A percentile compares a stretch with the other conserved stretches of the same genome.
Conservation (phyloP, 371 early-diverging fungal species). For the Saksenaea vasiformis region DNA sequence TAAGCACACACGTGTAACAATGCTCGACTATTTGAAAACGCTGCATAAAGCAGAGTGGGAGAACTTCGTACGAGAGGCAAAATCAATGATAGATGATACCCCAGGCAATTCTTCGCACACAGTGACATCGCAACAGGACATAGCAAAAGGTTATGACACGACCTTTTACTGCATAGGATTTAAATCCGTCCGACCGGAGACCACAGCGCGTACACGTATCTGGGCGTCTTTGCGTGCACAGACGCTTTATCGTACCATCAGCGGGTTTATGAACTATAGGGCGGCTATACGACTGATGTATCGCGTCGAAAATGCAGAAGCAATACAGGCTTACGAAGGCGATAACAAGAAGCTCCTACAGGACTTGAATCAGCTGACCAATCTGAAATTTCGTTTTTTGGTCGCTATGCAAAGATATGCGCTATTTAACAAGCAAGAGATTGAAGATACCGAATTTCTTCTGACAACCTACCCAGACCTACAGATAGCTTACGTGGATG, state of each 20-base stretch:
- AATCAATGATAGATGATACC: slow-evolving; percentile 53
- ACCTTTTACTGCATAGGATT: slow-evolving; percentile 85
- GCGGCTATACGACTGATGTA: slow-evolving; percentile 81
- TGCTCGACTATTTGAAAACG: slow-evolving; percentile 84
- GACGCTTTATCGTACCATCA: slow-evolving; percentile 86
- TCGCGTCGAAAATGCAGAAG: slow-evolving; percentile 79
- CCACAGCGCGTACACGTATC: slow-evolving; percentile 82
- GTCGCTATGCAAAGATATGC: slow-evolving; percentile 88
- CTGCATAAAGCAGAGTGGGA: slow-evolving; percentile 87
- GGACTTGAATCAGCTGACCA: slow-evolving; percentile 68
- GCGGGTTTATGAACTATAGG: slow-evolving; percentile 89
- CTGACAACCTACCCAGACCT: slow-evolving; percentile 76
- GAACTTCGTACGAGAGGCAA: slow-evolving; percentile 66
- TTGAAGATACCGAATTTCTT: slow-evolving; percentile 77
- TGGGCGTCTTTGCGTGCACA: slow-evolving; percentile 90
- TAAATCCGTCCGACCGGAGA: slow-evolving; percentile 82
- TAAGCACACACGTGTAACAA: slow-evolving; percentile 74
- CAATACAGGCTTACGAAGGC: slow-evolving; percentile 56
- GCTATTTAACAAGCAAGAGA: slow-evolving; percentile 75
- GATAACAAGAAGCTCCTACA: slow-evolving; percentile 62
- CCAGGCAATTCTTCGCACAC: slow-evolving; percentile 1
- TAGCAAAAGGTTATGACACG: slow-evolving; percentile 67
- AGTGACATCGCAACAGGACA: slow-evolving; percentile 47
- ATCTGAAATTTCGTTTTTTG: slow-evolving; percentile 80
- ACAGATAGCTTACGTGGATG: slow-evolving; percentile 83